Percentiles rank a stretch among this genome's conserved stretches.
Evolutionary conservation across 352 stramenopile genomes (phyloP).

Genomic region (Globisporangium polare): DNA sequence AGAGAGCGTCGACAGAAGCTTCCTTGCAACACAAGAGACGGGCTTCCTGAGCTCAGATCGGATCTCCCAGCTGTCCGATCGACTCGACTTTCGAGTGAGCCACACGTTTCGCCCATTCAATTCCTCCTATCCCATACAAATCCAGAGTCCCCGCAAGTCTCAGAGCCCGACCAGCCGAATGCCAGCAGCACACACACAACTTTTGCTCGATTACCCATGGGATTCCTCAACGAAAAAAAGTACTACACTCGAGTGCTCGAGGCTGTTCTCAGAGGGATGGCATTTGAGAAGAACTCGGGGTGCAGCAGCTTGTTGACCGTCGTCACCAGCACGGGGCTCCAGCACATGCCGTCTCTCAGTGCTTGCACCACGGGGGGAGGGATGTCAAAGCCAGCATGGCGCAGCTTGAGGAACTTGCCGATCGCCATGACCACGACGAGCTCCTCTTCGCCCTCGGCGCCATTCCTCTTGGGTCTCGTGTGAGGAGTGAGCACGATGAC

Average conservation of each 20-base stretch:
- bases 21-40: too few relatives aligned
- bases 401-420: neutral
- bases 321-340: neutral
- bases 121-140: too few relatives aligned
- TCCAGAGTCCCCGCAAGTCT: too few relatives aligned
- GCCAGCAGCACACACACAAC: too few relatives aligned
- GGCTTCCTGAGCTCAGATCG: too few relatives aligned
- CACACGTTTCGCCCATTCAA: too few relatives aligned
- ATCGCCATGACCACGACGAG: neutral
- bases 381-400: neutral
- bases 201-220: too few relatives aligned
- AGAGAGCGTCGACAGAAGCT: too few relatives aligned
- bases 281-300: constrained; percentile 5
- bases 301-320: constrained; percentile 10
- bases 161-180: too few relatives aligned
- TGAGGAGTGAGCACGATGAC: neutral
- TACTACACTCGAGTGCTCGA: neutral
- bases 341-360: constrained; percentile 1
- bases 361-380: neutral
- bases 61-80: too few relatives aligned
- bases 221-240: too few relatives aligned
- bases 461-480: neutral
- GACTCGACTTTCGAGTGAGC: too few relatives aligned
- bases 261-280: neutral
- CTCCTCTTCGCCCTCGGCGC: neutral